Evolutionary conservation across 495 filamentous ascomycete species (phyloP).

Genomic region (Aspergillus nidulans): DNA sequence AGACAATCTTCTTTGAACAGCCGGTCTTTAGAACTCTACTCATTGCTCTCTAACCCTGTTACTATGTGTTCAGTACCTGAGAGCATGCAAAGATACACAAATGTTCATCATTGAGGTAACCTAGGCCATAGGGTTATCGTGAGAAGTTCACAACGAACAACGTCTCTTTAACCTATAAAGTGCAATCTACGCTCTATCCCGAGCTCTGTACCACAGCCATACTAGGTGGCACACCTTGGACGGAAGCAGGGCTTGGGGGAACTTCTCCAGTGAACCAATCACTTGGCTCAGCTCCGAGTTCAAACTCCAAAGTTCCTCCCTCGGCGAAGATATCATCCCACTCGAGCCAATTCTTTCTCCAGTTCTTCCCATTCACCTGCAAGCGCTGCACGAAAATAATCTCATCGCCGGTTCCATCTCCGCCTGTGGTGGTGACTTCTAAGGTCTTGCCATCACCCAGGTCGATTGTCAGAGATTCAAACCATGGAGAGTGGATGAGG

Average conservation of each 20-base stretch:
- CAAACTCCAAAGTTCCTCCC: constrained; percentile 53
- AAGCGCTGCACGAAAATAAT: constrained; percentile 46
- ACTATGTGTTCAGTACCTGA: neutral
- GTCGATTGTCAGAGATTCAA: constrained; percentile 45
- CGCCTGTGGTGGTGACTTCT: constrained; percentile 40
- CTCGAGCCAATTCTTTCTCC: constrained; percentile 50
- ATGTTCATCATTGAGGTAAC: neutral
- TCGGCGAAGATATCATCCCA: constrained; percentile 52
- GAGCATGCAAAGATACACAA: neutral
- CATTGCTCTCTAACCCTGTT: neutral
- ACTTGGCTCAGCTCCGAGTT: constrained; percentile 39
- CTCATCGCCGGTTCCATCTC: constrained; percentile 36
- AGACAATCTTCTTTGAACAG: neutral
- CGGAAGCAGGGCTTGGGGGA: constrained; percentile 51
- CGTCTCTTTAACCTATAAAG: neutral
- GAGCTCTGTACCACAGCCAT: neutral
- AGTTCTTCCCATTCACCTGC: constrained; percentile 44
- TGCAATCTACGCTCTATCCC: neutral
- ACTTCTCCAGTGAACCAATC: constrained; percentile 46
- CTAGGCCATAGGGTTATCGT: neutral
- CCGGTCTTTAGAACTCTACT: neutral
- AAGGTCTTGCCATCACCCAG: constrained; percentile 43
- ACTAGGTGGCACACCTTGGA: neutral
- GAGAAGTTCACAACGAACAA: neutral
- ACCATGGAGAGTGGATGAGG: constrained; percentile 54